phyloP scores from a whole-genome alignment of 1,284 basidiomycete genomes.

The Sporisorium sorghi region DNA sequence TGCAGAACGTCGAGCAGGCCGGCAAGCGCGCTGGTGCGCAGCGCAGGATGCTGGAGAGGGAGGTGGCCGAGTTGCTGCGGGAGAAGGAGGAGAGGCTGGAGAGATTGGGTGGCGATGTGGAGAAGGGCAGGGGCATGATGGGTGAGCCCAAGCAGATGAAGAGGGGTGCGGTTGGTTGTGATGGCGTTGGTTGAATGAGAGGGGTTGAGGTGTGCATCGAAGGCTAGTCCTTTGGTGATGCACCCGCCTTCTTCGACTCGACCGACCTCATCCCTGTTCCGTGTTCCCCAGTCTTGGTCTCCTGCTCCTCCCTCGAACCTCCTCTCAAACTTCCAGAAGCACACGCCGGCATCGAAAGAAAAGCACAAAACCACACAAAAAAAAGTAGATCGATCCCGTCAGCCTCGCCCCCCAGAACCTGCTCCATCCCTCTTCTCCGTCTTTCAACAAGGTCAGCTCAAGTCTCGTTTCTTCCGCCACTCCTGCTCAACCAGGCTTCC shows the following conservation, averaged over 20 bases:
- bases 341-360: slow-evolving; percentile 1
- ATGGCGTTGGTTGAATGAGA: slow-evolving; percentile 54
- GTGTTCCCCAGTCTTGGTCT: neutral
- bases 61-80: slow-evolving; percentile 48
- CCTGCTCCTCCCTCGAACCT: too few relatives aligned
- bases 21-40: slow-evolving; percentile 52
- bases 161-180: slow-evolving; percentile 58
- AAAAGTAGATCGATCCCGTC: neutral
- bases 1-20: slow-evolving; percentile 43
- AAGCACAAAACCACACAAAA: slow-evolving; percentile 2
- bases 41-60: slow-evolving; percentile 51
- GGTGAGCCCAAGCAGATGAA: slow-evolving; percentile 41
- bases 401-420: neutral
- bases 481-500: slow-evolving; percentile 24
- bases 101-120: slow-evolving; percentile 35
- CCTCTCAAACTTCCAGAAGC: too few relatives aligned
- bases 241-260: neutral
- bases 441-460: slow-evolving; percentile 16
- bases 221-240: too few relatives aligned
- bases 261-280: neutral
- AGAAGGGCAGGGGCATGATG: slow-evolving; percentile 52
- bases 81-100: slow-evolving; percentile 53
- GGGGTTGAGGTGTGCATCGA: too few relatives aligned
- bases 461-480: neutral
- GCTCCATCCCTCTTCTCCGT: too few relatives aligned